These are phyloP conservation scores for Boeremia exigua DNA, from an alignment of 2,329 filamentous ascomycete species.

Conservation along the genomic window DNA sequence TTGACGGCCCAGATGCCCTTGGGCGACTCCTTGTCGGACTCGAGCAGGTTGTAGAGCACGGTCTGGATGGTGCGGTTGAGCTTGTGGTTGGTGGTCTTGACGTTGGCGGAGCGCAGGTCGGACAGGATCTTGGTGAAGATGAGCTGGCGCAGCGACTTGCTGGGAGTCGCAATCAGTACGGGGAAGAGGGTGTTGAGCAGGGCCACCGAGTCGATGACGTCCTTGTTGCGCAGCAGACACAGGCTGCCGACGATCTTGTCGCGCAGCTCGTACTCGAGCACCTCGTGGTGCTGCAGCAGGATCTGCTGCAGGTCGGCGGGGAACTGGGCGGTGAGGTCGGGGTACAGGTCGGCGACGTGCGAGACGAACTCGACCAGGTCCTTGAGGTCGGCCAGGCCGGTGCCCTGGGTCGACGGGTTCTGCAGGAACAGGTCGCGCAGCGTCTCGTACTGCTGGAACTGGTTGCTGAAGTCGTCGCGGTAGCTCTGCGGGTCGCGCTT, in stretches of 20 bases:
- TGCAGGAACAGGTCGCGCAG: constrained; percentile 90
- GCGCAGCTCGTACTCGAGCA: constrained; percentile 81
- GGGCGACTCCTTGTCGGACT: constrained; percentile 80
- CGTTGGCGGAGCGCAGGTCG: constrained; percentile 86
- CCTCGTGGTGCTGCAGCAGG: constrained; percentile 79
- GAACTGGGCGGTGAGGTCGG: constrained; percentile 77
- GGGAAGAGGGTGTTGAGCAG: constrained; percentile 93
- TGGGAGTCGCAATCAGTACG: constrained; percentile 87
- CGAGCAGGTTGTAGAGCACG: constrained; percentile 88
- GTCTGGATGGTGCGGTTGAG: constrained; percentile 94
- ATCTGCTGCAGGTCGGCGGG: constrained; percentile 82
- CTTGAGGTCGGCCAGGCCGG: constrained; percentile 81
- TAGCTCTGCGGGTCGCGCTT: constrained; percentile 88
- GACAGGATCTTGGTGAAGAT: constrained; percentile 91
- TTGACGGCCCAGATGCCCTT: constrained; percentile 97
- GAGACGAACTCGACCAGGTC: constrained; percentile 93
- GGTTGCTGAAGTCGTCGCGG: constrained; percentile 83
- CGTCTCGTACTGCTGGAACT: constrained; percentile 90
- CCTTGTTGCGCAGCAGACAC: constrained; percentile 86
- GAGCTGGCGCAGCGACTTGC: constrained; percentile 83
- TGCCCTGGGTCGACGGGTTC: constrained; percentile 78
- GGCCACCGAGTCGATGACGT: constrained; percentile 81
- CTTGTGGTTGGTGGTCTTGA: constrained; percentile 86
- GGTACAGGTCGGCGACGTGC: constrained; percentile 93
- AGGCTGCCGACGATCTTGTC: constrained; percentile 95